Base-by-base conservation (phyloP, 2,329 filamentous ascomycete genomes). In the Stachybotrys elegans region DNA sequence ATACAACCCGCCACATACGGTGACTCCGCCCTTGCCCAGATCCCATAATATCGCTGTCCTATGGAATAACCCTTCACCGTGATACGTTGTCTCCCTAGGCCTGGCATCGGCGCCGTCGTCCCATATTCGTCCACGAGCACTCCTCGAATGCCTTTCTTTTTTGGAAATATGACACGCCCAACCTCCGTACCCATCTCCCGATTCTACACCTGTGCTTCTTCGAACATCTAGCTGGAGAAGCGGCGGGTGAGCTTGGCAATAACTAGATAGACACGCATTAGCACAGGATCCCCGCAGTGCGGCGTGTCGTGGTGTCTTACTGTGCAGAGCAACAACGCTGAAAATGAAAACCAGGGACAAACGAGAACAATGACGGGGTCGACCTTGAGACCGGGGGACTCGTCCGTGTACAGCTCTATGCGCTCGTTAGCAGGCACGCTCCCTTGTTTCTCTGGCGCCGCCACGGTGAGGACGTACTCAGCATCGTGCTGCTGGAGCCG, bases 341-440 rank as follows among this genome's bases (percentile, higher is more conserved):
- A 98, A 96, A 70, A 98, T 98, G 71, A 98, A 98, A 51, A 95
- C 93, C 59, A 98, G 81, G 61, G 89, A 95, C 57, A 98, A 56
- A 96, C 93, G 62, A 98, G 79, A 52, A 98, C 92, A 54, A 98
- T 91, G 48, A 98, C 93, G 19, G 93, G 93, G 68, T 98, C 93
- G 53, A 98, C 93, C 76, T 96, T 95, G 60, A 98, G 76, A 50
- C 93, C 93, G 47, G 93, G 93, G 53, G 88, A 95, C 76, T 98
- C 93, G 65, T 98, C 93, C 46, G 93, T 98, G 82, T 98, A 98
- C 36, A 98, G 21, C 8, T 36, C 20, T 31, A 19, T 21, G 14
- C 13, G 16, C 20, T 34, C 25, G 17, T 20, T 35, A 44, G 22
- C 22, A 6, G 29, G 12, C 29, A 32, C 29, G 6, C 12, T n/a